phyloP scores from a whole-genome alignment of 148 eudicot species.

The Heliosperma pusillum region DNA sequence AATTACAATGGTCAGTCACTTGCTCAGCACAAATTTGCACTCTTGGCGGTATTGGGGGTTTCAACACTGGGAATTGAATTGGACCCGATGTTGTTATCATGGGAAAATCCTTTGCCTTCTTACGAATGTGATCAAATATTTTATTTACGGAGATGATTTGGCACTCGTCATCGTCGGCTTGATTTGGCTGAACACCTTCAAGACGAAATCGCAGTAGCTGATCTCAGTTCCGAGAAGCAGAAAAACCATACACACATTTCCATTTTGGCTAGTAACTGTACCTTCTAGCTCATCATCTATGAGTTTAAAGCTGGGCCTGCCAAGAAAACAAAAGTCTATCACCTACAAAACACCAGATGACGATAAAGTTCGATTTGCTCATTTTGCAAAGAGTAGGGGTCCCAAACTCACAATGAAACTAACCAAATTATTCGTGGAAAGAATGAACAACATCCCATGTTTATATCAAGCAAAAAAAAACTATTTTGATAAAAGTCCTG shows the following conservation, averaged over 20 bases:
- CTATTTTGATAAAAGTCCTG: not conserved
- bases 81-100: constrained; percentile 36
- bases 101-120: constrained; percentile 78
- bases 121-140: constrained; percentile 82
- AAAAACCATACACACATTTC: constrained; percentile 8
- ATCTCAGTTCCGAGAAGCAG: constrained; percentile 13
- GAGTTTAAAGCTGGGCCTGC: constrained; percentile 89
- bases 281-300: constrained; percentile 74
- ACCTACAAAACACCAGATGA: not conserved
- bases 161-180: constrained; percentile 60
- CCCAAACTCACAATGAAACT: not conserved
- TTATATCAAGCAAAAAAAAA: too few relatives aligned
- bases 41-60: constrained; percentile 43
- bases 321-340: not conserved
- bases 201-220: constrained; percentile 18
- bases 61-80: constrained; percentile 42
- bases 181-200: constrained; percentile 34
- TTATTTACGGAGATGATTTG: constrained; percentile 57
- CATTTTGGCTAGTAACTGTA: constrained; percentile 20
- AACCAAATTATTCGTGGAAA: not conserved
- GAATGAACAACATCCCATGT: not conserved
- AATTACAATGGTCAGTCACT: constrained; percentile 14
- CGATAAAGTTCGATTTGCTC: not conserved
- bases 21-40: constrained; percentile 47
- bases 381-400: not conserved